A percentile compares a stretch with the other conserved stretches of the same genome.
Conservation (phyloP, 2,329 filamentous ascomycete genomes). For the Hymenotorrendiella dingleyae region DNA sequence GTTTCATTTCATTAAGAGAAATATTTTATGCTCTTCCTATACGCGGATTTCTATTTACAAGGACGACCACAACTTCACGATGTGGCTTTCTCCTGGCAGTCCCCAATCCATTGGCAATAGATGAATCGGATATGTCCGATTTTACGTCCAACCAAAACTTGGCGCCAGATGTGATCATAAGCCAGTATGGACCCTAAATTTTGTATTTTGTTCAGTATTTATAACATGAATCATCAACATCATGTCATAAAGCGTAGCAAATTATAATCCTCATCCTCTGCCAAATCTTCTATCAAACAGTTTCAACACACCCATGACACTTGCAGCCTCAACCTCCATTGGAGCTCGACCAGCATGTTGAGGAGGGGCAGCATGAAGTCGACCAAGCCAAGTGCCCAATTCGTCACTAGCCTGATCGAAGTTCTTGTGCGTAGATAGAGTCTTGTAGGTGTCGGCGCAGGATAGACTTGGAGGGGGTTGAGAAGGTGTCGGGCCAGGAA, state of each 20-base stretch:
- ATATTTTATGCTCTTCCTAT: no score
- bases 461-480: constrained; percentile 47
- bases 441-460: constrained; percentile 74
- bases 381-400: constrained; percentile 69
- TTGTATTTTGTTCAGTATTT: no score
- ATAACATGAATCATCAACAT: no score
- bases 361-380: constrained; percentile 54
- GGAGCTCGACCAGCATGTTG: constrained; percentile 41
- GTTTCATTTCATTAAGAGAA: no score
- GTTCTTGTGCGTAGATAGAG: constrained; percentile 68
- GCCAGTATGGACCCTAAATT: no score
- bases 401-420: constrained; percentile 70
- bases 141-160: no score
- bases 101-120: no score
- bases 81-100: no score
- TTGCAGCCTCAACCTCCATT: constrained; percentile 75
- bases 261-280: constrained; percentile 27
- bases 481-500: constrained; percentile 23
- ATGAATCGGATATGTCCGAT: no score
- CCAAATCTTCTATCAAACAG: constrained; percentile 74
- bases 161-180: no score
- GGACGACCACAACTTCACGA: no score
- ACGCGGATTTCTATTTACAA: no score
- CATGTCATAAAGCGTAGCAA: background rate
- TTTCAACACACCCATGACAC: constrained; percentile 79